phyloP scores from a whole-genome alignment of 331 rosid genomes.

The Pyracantha coccinea region DNA sequence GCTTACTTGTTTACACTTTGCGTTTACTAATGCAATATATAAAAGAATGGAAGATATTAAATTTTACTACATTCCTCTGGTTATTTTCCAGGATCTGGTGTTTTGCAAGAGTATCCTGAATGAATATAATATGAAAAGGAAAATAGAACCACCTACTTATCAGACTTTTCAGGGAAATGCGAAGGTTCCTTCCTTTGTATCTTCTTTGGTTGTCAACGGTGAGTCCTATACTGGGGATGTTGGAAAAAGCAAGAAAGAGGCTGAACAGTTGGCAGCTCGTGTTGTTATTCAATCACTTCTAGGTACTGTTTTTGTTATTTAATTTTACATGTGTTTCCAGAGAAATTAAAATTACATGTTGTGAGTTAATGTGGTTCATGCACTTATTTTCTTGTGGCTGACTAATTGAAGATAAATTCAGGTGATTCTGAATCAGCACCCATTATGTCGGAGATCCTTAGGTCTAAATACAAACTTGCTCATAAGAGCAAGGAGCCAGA shows the following conservation, averaged over 20 bases:
- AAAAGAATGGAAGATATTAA: neutral
- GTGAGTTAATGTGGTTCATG: neutral
- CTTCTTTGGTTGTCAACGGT: conserved; percentile 42
- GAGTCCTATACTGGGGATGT: conserved; percentile 18
- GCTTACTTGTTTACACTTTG: neutral
- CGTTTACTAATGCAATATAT: neutral
- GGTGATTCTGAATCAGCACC: conserved; percentile 22
- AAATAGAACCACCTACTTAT: conserved; percentile 28
- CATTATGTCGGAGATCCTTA: conserved; percentile 26
- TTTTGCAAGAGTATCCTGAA: conserved; percentile 45
- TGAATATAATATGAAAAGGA: conserved; percentile 51
- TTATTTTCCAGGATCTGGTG: conserved; percentile 3
- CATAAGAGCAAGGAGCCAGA: neutral
- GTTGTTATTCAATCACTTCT: conserved; percentile 32
- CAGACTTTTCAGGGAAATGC: conserved; percentile 16
- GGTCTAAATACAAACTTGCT: conserved; percentile 27
- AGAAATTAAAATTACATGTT: neutral
- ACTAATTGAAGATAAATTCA: conserved; percentile 14
- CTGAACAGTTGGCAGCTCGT: conserved; percentile 60
- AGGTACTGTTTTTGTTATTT: conserved; percentile 23
- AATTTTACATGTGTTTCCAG: neutral
- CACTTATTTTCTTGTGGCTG: neutral
- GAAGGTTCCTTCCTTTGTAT: conserved; percentile 21
- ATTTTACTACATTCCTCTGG: neutral
- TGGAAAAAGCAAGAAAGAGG: conserved; percentile 43